phyloP scores from a whole-genome alignment of 768 basidiomycete genomes.

The Termitomyces sp. region DNA sequence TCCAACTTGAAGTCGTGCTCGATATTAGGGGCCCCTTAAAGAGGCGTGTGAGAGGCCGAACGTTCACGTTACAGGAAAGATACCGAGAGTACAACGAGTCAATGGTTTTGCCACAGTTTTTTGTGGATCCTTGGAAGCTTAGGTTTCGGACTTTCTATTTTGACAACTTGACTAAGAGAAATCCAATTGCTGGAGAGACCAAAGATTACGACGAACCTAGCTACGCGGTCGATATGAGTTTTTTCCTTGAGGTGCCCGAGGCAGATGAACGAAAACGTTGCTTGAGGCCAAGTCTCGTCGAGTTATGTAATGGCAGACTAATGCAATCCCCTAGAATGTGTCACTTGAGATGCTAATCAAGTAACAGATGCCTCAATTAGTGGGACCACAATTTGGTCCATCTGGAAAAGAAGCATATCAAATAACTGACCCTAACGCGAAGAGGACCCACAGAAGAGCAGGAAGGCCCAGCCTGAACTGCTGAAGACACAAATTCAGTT shows the following conservation, averaged over 20 bases:
- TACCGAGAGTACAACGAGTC: conserved; percentile 2
- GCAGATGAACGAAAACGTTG: conserved; percentile 12
- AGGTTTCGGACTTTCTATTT: conserved; percentile 33
- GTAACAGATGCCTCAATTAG: conserved; percentile 13
- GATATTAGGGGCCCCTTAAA: neutral
- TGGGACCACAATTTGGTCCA: conserved; percentile 2
- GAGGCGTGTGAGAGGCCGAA: conserved; percentile 2
- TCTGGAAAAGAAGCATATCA: conserved; percentile 6
- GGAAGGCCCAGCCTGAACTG: neutral
- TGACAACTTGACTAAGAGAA: conserved; percentile 19
- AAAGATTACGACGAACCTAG: conserved; percentile 14
- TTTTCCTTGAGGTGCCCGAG: neutral
- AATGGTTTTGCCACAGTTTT: conserved; percentile 10
- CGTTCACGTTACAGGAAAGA: conserved; percentile 6
- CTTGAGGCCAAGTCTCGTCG: conserved; percentile 4
- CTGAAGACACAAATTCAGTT: conserved; percentile 9
- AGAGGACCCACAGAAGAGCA: conserved; percentile 1
- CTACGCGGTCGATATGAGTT: neutral
- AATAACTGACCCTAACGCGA: neutral
- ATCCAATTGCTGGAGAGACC: conserved; percentile 3
- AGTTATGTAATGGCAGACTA: conserved; percentile 16
- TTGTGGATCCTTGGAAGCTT: conserved; percentile 38
- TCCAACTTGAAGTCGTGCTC: conserved; percentile 1
- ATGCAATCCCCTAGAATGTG: conserved; percentile 7
- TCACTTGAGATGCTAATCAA: conserved; percentile 14